Evolutionary conservation across 1,139 yeast genomes (phyloP).

Genomic region (Kodamaea fungicola): DNA sequence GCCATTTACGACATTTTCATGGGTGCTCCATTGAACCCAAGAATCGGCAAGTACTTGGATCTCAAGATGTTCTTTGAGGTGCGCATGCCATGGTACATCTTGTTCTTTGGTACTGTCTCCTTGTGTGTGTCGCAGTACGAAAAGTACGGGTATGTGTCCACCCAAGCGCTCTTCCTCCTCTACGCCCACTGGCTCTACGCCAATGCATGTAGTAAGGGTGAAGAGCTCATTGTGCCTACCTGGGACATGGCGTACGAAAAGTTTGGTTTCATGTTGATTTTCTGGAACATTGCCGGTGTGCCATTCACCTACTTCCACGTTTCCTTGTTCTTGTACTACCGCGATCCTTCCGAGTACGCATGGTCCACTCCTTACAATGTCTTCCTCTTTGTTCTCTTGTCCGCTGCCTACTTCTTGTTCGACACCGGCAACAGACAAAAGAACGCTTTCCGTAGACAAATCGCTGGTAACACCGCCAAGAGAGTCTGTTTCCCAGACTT

Average conservation of each 20-base stretch:
- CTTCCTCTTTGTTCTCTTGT: slow-evolving; percentile 51
- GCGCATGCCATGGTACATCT: slow-evolving; percentile 92
- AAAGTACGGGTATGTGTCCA: slow-evolving; percentile 70
- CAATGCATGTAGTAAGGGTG: slow-evolving; percentile 96
- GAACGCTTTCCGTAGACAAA: slow-evolving; percentile 83
- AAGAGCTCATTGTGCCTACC: slow-evolving; percentile 92
- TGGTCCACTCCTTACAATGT: slow-evolving; percentile 63
- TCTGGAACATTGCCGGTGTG: slow-evolving; percentile 99
- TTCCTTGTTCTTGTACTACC: slow-evolving; percentile 76
- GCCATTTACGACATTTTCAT: slow-evolving; percentile 86
- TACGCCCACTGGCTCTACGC: slow-evolving; percentile 93
- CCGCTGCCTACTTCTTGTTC: slow-evolving; percentile 82
- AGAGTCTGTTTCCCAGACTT: slow-evolving; percentile 92
- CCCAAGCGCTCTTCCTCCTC: slow-evolving; percentile 71
- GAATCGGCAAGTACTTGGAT: slow-evolving; percentile 83
- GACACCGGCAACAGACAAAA: slow-evolving; percentile 96
- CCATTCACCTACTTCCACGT: slow-evolving; percentile 97
- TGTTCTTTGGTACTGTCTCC: slow-evolving; percentile 74
- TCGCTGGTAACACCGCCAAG: slow-evolving; percentile 71
- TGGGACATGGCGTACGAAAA: slow-evolving; percentile 99
- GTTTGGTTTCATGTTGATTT: slow-evolving; percentile 95
- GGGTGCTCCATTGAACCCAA: slow-evolving; percentile 97
- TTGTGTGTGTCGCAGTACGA: slow-evolving; percentile 78
- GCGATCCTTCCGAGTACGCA: slow-evolving; percentile 75
- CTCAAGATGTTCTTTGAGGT: slow-evolving; percentile 97